A percentile compares a stretch with the other conserved stretches of the same genome.
Conservation (phyloP, 352 stramenopile species). For the Globisporangium spinosum region DNA sequence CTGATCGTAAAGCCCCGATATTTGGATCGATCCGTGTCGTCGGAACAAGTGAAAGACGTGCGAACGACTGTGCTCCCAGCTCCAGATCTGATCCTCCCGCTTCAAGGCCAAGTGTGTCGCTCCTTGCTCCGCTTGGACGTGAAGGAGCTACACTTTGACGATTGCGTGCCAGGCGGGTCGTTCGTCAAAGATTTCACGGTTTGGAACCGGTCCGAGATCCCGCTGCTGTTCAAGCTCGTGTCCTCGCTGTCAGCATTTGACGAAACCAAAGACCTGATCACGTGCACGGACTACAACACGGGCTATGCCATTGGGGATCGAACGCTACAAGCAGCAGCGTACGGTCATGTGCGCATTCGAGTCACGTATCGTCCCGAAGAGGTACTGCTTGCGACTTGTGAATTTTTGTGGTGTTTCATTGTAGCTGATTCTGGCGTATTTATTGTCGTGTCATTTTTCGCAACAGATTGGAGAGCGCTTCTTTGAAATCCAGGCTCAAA, state of each 20-base stretch:
- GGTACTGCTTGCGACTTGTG: constrained; percentile 26
- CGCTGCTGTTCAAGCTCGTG: constrained; percentile 80
- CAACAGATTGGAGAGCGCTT: constrained; percentile 76
- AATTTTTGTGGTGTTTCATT: background rate
- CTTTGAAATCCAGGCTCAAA: constrained; percentile 86
- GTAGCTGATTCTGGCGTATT: background rate
- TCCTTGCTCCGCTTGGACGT: constrained; percentile 82
- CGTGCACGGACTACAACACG: constrained; percentile 86
- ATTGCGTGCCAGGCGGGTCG: constrained; percentile 80
- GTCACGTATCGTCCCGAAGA: constrained; percentile 82
- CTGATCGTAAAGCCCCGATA: constrained; percentile 54
- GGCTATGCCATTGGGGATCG: constrained; percentile 81
- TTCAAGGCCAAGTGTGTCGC: constrained; percentile 81
- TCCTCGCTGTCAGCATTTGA: constrained; percentile 66
- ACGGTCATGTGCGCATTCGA: constrained; percentile 81
- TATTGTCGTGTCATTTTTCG: constrained; percentile 6
- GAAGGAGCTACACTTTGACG: constrained; percentile 88
- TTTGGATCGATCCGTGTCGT: constrained; percentile 5
- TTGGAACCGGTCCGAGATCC: constrained; percentile 89
- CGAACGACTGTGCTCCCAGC: constrained; percentile 27
- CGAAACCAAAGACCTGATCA: constrained; percentile 65
- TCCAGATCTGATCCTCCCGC: constrained; percentile 64
- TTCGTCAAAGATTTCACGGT: constrained; percentile 90
- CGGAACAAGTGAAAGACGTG: constrained; percentile 17
- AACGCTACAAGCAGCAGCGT: constrained; percentile 75